phyloP scores from a whole-genome alignment of 768 basidiomycete species.

The Lenzites betulinus region DNA sequence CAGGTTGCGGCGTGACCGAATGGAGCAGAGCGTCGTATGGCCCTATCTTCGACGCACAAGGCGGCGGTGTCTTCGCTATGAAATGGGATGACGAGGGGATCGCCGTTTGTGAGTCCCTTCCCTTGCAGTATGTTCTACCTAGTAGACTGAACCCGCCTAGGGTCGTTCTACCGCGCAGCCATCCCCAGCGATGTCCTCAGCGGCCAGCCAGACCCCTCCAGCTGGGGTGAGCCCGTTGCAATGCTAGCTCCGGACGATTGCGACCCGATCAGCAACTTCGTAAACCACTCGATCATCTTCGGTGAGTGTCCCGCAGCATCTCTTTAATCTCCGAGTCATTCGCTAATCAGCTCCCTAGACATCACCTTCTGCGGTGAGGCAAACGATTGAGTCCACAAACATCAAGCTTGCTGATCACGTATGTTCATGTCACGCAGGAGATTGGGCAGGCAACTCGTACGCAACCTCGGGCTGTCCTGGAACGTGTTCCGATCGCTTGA shows the following conservation, averaged over 20 bases:
- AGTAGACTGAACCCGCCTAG: conserved; percentile 36
- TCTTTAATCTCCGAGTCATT: not conserved
- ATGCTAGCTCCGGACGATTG: conserved; percentile 54
- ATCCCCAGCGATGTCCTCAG: conserved; percentile 65
- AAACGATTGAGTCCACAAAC: conserved; percentile 20
- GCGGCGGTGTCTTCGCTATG: conserved; percentile 88
- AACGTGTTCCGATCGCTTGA: conserved; percentile 62
- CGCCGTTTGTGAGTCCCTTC: conserved; percentile 68
- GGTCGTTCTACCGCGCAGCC: conserved; percentile 82
- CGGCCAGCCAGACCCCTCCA: conserved; percentile 63
- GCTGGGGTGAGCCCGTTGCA: conserved; percentile 72
- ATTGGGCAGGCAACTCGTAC: conserved; percentile 86
- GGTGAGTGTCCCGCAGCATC: conserved; percentile 45
- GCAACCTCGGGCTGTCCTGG: conserved; percentile 74
- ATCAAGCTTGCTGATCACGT: not conserved
- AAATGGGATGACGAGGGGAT: conserved; percentile 83
- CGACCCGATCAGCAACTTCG: conserved; percentile 58
- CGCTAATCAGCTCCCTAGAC: conserved; percentile 45
- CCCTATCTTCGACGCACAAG: conserved; percentile 73
- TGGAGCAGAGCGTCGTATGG: conserved; percentile 86
- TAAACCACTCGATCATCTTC: conserved; percentile 74
- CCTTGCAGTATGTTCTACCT: not conserved
- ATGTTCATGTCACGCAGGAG: conserved; percentile 44
- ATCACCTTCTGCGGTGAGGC: conserved; percentile 77
- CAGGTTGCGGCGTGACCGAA: conserved; percentile 79